Conservation (phyloP, 352 stramenopile species). For the Blastocystis sp. region DNA sequence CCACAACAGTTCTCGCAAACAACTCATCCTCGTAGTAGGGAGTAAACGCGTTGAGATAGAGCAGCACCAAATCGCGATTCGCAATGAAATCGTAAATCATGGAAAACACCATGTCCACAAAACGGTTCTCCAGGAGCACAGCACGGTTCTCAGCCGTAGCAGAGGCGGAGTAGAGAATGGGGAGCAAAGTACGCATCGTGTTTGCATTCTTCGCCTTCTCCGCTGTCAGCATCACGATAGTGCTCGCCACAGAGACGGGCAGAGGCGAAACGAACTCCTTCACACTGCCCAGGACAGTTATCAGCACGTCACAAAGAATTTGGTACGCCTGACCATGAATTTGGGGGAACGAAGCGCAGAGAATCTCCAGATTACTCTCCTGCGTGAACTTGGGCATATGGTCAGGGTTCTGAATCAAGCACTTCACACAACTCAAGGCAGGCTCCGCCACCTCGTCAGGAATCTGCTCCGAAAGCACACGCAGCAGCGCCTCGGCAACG, state of each 20-base stretch:
- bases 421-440: slow-evolving; percentile 5
- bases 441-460: slow-evolving; percentile 15
- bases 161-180: background rate
- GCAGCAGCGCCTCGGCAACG: background rate
- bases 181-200: background rate
- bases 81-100: background rate
- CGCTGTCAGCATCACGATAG: slow-evolving; percentile 19
- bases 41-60: background rate
- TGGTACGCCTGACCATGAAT: slow-evolving; percentile 20
- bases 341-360: background rate
- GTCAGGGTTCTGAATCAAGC: slow-evolving; percentile 36
- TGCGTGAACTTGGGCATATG: slow-evolving; percentile 34
- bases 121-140: background rate
- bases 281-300: slow-evolving; percentile 15
- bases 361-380: background rate
- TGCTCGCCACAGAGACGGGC: background rate
- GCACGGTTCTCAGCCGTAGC: background rate
- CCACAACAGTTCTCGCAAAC: slow-evolving; percentile 16
- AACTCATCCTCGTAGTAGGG: slow-evolving; percentile 21
- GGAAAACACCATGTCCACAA: slow-evolving; percentile 34
- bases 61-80: slow-evolving; percentile 46
- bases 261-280: slow-evolving; percentile 17
- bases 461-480: slow-evolving; percentile 7
- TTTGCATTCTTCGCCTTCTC: slow-evolving; percentile 5
- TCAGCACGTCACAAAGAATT: slow-evolving; percentile 39